Base-by-base conservation (phyloP, 2,329 filamentous ascomycete genomes). In the Exophiala calicioides region DNA sequence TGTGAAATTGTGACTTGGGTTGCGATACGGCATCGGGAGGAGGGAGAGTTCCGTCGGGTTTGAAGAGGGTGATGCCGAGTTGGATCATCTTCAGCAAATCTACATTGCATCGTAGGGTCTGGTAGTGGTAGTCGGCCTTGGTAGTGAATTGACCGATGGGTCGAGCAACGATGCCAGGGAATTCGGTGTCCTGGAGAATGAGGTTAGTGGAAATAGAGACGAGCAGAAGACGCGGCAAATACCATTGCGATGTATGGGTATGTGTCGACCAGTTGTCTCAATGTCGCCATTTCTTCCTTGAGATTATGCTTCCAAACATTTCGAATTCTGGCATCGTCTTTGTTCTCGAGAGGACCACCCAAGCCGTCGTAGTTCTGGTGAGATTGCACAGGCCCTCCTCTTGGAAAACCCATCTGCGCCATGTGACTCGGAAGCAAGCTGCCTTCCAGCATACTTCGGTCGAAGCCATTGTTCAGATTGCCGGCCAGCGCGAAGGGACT, bases 181-280 rank as follows among this genome's bases (percentile, higher is more conserved):
- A 98, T 66, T 97, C 91, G 18, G 93, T 96, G 66, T 98, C 93
- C 90, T 95, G 20, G 8, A 36, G 34, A 23, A 33, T 60, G 9
- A 7, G 23, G 60, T 55, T 53, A 62, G 47, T 37, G 39, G 16
- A 29, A 13, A 23, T 42, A 29, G 26, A 10, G 36, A 29, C 4
- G 18, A 29, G 41, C 19, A 23, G 16, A 18, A 12, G 21, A 18
- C 13, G 20, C 34, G 10, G 46, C 43, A 42, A 31, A 75, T 74
- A 95, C 90, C 93, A 98, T 97, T 60, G 90, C 91, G 69, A 98
- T 91, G 65, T 94, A 97, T 31, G 90, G 88, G 67, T 94, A 97
- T 62, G 86, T 88, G 53, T 95, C 87, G 55, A 97, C 82, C 61
- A 97, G 73, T 49, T 86, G 82, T 66, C 91, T 80, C 58, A 98